phyloP scores from a whole-genome alignment of 2,329 filamentous ascomycete genomes.

The Tympanopsis confertula region DNA sequence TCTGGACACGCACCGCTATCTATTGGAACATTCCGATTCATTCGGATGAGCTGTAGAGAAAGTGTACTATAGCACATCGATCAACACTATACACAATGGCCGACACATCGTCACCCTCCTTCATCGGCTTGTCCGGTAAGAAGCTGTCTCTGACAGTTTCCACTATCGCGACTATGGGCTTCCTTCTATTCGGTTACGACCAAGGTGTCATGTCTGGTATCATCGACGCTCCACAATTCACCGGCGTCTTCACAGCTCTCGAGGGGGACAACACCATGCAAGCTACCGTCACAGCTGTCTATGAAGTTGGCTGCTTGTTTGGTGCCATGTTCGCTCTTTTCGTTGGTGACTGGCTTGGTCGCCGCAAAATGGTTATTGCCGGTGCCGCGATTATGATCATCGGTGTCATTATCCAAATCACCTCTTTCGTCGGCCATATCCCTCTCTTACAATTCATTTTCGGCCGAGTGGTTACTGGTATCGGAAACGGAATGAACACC shows the following conservation, averaged over 20 bases:
- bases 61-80: too few relatives aligned
- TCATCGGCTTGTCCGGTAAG: conserved; percentile 47
- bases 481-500: conserved; percentile 37
- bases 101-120: too few relatives aligned
- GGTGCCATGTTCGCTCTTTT: conserved; percentile 25
- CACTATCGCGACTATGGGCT: conserved; percentile 51
- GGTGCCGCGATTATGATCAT: conserved; percentile 40
- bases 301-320: conserved; percentile 27
- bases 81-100: too few relatives aligned
- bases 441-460: conserved; percentile 35
- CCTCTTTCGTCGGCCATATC: conserved; percentile 29
- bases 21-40: too few relatives aligned
- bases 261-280: conserved; percentile 16
- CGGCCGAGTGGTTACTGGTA: conserved; percentile 33
- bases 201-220: conserved; percentile 9
- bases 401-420: conserved; percentile 40
- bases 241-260: neutral
- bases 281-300: conserved; percentile 26
- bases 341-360: conserved; percentile 40
- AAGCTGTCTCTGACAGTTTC: conserved; percentile 44
- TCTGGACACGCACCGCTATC: too few relatives aligned
- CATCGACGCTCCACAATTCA: neutral
- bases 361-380: conserved; percentile 39
- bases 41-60: too few relatives aligned
- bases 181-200: conserved; percentile 48